Evolutionary conservation across 805 yeast genomes (phyloP).

Genomic region (Lipomyces japonicus): DNA sequence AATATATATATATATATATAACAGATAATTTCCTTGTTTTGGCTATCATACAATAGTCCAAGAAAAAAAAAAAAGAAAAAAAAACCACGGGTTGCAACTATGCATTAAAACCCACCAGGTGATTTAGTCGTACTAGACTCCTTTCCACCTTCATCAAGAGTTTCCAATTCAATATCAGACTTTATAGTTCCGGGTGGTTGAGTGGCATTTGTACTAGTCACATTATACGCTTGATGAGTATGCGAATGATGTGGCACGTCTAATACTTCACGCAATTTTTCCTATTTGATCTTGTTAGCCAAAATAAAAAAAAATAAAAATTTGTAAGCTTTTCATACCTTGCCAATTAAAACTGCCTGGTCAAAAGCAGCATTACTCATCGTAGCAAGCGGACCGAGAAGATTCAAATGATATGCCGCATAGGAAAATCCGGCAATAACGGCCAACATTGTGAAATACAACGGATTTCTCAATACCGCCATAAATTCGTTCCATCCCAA

Average conservation of each 20-base stretch:
- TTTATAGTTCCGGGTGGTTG: neutral
- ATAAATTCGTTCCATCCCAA: conserved; percentile 96
- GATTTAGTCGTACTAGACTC: neutral
- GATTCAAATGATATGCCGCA: conserved; percentile 62
- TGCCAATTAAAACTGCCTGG: conserved; percentile 14
- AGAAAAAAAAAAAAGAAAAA: neutral
- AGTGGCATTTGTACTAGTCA: neutral
- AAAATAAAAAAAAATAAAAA: too few species aligned
- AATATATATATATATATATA: too few species aligned
- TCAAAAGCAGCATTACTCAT: conserved; percentile 38
- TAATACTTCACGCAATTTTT: conserved; percentile 13
- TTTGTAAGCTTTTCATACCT: neutral
- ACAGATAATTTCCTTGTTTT: conserved; percentile 2
- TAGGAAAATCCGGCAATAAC: conserved; percentile 62
- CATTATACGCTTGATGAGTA: neutral
- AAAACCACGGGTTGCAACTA: too few species aligned
- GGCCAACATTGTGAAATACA: conserved; percentile 59
- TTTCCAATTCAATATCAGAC: conserved; percentile 1
- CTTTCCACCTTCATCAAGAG: conserved; percentile 6
- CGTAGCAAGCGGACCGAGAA: conserved; percentile 70
- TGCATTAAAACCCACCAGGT: conserved; percentile 6
- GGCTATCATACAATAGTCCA: conserved; percentile 2
- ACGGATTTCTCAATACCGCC: conserved; percentile 74
- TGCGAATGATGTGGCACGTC: conserved; percentile 1
- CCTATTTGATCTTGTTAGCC: conserved; percentile 4